Evolutionary conservation across 192 early-diverging fungal species (phyloP), one percentile per base, ranked within the genome.

Genomic region (Geosiphon pyriformis): DNA sequence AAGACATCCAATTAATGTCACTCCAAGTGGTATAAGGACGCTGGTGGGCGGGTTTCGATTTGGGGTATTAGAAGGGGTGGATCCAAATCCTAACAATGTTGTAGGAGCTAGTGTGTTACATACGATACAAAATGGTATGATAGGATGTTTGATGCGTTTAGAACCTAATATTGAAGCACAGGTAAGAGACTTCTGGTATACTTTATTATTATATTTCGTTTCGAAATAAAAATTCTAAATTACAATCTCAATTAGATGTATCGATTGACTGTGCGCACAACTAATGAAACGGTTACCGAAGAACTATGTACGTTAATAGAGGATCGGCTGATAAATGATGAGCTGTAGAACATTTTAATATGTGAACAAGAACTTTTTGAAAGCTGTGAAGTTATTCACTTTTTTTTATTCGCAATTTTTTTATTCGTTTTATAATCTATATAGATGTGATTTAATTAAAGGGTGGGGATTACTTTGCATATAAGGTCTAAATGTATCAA

Each of bases 41-140:
- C 78, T 91, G 2, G 62, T 96, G 25, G 72, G 69, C n/a, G 86
- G 87, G 4, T 81, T 89, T 62, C 77, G 85, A 2, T 83, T 94
- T 77, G 89, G 85, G 10, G 69, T 94, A 50, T 82, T 95, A 46
- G 78, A 90, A 26, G 88, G 83, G 22, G 87, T 92, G 11, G 96
- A 98, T 73, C 90, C 92, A 3, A 96, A 91, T 63, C 86, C 89
- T 2, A 83, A 83, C 72, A 98, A 98, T 69, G 73, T 93, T 65
- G 94, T 96, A 4, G 92, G 86, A 10, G 93, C 93, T 0, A 92
- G 91, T 52, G 92, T 99, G 48, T 87, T 94, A 47, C 87, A 85
- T 59, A 79, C 90, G 20, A 81, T 85, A 42, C 71, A 70, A 22
- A 78, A 79, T 17, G 94, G 94, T 32, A 92, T 94, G 66, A 86